These are phyloP conservation scores for Aspergillus nidulans DNA, from an alignment of 495 filamentous ascomycete genomes.

Conservation along the genomic window DNA sequence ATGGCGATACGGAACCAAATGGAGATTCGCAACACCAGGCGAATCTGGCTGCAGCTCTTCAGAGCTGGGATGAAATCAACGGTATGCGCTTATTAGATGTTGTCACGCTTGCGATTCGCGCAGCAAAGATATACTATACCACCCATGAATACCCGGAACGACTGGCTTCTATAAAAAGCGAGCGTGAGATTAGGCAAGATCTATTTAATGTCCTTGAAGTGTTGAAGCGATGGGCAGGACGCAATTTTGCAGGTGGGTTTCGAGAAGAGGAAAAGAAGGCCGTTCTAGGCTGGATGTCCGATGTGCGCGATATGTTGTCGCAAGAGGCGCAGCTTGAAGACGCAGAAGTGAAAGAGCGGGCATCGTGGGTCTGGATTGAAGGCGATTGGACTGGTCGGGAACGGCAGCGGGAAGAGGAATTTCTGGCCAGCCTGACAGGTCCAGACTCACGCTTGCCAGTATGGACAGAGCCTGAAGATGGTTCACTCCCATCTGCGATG, in stretches of 20 bases:
- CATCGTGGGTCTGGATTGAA: constrained; percentile 70
- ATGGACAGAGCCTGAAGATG: constrained; percentile 59
- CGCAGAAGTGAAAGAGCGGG: constrained; percentile 63
- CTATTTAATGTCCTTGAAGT: constrained; percentile 82
- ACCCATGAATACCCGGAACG: constrained; percentile 76
- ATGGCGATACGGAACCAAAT: constrained; percentile 29
- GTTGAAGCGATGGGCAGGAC: constrained; percentile 80
- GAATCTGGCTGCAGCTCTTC: constrained; percentile 27
- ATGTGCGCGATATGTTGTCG: constrained; percentile 68
- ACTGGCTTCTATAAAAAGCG: constrained; percentile 77
- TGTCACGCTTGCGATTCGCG: constrained; percentile 87
- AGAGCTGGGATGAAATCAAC: constrained; percentile 79
- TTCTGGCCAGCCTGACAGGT: constrained; percentile 60
- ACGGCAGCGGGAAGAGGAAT: constrained; percentile 75
- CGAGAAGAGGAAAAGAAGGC: constrained; percentile 65
- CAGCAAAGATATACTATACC: constrained; percentile 93
- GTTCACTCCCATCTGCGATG: constrained; percentile 67
- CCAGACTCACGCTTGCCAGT: constrained; percentile 55
- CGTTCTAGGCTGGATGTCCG: constrained; percentile 71
- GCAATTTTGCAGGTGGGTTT: constrained; percentile 83
- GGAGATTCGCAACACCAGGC: constrained; percentile 29
- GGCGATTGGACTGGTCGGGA: constrained; percentile 79
- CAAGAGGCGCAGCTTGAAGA: constrained; percentile 73
- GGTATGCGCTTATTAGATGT: constrained; percentile 89
- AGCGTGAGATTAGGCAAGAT: constrained; percentile 75